These are phyloP conservation scores for Cladosporium sp. DNA, from an alignment of 2,329 filamentous ascomycete genomes.

Conservation along the genomic window DNA sequence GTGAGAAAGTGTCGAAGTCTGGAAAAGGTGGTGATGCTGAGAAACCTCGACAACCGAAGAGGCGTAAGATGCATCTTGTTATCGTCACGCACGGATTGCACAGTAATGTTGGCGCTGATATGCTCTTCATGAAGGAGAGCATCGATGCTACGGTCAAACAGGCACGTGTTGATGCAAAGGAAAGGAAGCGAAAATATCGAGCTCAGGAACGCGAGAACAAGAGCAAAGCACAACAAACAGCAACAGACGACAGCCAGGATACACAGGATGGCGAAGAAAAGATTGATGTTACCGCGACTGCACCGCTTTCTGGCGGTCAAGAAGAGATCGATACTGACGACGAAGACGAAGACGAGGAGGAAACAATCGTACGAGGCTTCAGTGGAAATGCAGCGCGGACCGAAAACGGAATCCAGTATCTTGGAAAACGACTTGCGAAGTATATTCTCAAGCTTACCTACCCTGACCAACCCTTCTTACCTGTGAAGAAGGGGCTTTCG, in stretches of 20 bases:
- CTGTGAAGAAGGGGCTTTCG: constrained; percentile 57
- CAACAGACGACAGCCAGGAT: constrained; percentile 19
- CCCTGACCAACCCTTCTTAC: constrained; percentile 86
- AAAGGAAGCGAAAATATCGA: constrained; percentile 48
- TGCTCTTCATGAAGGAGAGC: constrained; percentile 96
- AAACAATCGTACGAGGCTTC: constrained; percentile 88
- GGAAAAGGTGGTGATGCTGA: constrained; percentile 21
- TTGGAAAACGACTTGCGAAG: constrained; percentile 90
- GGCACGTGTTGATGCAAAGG: constrained; percentile 68
- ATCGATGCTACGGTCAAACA: constrained; percentile 82
- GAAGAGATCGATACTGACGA: constrained; percentile 49
- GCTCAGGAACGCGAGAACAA: constrained; percentile 37
- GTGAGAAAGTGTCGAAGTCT: constrained; percentile 22
- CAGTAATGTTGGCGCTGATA: constrained; percentile 92
- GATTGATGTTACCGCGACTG: constrained; percentile 40
- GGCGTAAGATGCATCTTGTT: constrained; percentile 84
- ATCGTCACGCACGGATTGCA: constrained; percentile 92
- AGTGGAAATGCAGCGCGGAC: constrained; percentile 87
- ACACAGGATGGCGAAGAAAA: constrained; percentile 1
- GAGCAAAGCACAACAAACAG: constrained; percentile 19
- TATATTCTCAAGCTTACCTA: constrained; percentile 89
- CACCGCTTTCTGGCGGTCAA: constrained; percentile 52
- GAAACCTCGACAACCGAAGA: constrained; percentile 46
- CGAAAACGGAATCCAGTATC: constrained; percentile 93
- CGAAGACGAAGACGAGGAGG: constrained; percentile 70